Base-by-base conservation (phyloP, 345 rosid genomes). In the Populus simonii region DNA sequence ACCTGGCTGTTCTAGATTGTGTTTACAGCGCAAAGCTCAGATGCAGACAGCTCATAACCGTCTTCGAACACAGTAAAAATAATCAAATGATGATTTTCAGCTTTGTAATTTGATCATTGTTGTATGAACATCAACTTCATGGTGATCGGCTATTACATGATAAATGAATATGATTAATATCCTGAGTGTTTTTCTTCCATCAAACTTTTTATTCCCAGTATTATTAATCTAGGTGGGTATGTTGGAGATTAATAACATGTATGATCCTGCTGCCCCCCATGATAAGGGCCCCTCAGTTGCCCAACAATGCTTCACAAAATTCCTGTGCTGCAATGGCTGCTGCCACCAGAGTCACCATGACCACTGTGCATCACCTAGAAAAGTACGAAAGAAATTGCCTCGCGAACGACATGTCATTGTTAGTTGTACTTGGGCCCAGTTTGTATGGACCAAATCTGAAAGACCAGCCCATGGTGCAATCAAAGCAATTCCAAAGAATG, bases 1-100 rank as follows among this genome's bases (percentile, higher is more conserved):
- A 41, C 83, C 74, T 90, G 92, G 90, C 72, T 84, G 73, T 79
- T 83, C 65, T 79, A 75, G 72, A 66, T 27, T 35, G n/a, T 20
- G 70, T 20, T 71, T 23, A 17, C 49, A 36, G 36, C 27, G 39
- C 25, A 47, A 20, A 2, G 11, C 69, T 43, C 53, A 3, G 29
- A 8, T 3, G 47, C 36, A 57, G n/a, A 59, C 11, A 41, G 57
- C 7, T 35, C 23, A 23, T 76, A 39, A 68, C 38, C 10, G 29
- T 71, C 62, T n/a, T 45, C 29, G 1, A 18, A 45, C 66, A 33
- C 35, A 27, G 33, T 41, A 45, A 71, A 78, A 65, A 1, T 13
- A 53, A 29, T 47, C 7, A 15, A 63, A 38, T 15, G 23, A 51
- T 55, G 10, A 18, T 36, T 53, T 35, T 39, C 49, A 43, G 39